Conservation (phyloP, 331 rosid species). For the Quercus phellos region DNA sequence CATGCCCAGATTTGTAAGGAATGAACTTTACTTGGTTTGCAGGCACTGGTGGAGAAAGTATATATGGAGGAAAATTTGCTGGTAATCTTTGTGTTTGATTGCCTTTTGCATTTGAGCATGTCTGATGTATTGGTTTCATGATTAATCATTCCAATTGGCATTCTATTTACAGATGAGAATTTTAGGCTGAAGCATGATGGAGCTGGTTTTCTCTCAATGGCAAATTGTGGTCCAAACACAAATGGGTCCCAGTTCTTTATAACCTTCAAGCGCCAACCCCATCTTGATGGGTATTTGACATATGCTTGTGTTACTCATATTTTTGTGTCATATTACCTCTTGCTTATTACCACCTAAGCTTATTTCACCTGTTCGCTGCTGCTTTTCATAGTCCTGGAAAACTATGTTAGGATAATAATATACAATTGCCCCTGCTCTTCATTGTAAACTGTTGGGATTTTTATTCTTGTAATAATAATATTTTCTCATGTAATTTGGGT, state of each 20-base stretch:
- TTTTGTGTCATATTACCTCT: constrained; percentile 1
- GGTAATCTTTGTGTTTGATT: constrained; percentile 42
- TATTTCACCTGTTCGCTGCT: background rate
- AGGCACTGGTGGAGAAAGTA: constrained; percentile 99
- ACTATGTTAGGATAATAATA: background rate
- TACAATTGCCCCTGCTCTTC: no score
- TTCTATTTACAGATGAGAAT: constrained; percentile 72
- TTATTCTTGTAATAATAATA: constrained; percentile 5
- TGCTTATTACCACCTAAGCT: background rate
- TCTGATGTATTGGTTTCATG: constrained; percentile 12
- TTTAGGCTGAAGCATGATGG: constrained; percentile 73
- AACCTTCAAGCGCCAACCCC: constrained; percentile 77
- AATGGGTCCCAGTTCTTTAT: constrained; percentile 98
- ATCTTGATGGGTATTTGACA: constrained; percentile 76
- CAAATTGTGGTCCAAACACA: constrained; percentile 90
- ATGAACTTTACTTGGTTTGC: constrained; percentile 42
- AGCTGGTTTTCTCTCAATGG: constrained; percentile 92
- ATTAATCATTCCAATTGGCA: constrained; percentile 4
- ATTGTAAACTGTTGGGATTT: background rate
- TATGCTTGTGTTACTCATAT: constrained; percentile 10
- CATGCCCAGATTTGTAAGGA: constrained; percentile 31
- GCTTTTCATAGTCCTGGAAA: constrained; percentile 9
- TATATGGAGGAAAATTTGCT: constrained; percentile 90
- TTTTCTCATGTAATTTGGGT: constrained; percentile 18
- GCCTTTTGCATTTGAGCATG: constrained; percentile 1